These are phyloP conservation scores for Trametes elegans DNA, from an alignment of 768 basidiomycete genomes.

Conservation along the genomic window DNA sequence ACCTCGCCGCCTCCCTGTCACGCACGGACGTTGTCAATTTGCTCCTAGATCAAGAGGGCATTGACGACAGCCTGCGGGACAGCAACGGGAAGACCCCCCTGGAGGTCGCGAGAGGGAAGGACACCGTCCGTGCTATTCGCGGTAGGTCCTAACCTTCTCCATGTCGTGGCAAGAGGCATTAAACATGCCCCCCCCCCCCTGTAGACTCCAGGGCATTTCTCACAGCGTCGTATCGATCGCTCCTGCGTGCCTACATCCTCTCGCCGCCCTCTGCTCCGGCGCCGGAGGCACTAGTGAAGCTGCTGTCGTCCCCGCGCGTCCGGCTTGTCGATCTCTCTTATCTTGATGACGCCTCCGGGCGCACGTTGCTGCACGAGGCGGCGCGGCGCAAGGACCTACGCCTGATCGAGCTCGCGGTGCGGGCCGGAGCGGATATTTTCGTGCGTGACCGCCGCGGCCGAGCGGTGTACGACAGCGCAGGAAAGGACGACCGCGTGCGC, in stretches of 20 bases:
- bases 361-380: slow-evolving; percentile 84
- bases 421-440: slow-evolving; percentile 88
- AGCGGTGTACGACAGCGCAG: slow-evolving; percentile 62
- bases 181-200: background rate
- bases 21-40: slow-evolving; percentile 70
- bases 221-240: slow-evolving; percentile 70
- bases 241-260: slow-evolving; percentile 71
- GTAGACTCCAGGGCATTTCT: slow-evolving; percentile 76
- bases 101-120: slow-evolving; percentile 72
- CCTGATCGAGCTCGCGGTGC: slow-evolving; percentile 79
- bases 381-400: slow-evolving; percentile 76
- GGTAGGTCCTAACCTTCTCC: slow-evolving; percentile 41
- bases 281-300: slow-evolving; percentile 43
- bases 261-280: slow-evolving; percentile 44
- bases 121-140: slow-evolving; percentile 63
- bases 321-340: slow-evolving; percentile 75
- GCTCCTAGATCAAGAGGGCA: slow-evolving; percentile 73
- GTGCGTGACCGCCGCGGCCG: slow-evolving; percentile 74
- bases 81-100: slow-evolving; percentile 60
- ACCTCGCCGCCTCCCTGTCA: slow-evolving; percentile 72
- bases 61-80: slow-evolving; percentile 79
- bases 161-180: background rate
- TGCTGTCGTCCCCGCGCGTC: slow-evolving; percentile 68
- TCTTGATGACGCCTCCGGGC: slow-evolving; percentile 75
- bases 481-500: slow-evolving; percentile 77